Evolutionary conservation across 495 filamentous ascomycete species (phyloP), one percentile per base, ranked within the genome.

Genomic region (Talaromyces ruber): DNA sequence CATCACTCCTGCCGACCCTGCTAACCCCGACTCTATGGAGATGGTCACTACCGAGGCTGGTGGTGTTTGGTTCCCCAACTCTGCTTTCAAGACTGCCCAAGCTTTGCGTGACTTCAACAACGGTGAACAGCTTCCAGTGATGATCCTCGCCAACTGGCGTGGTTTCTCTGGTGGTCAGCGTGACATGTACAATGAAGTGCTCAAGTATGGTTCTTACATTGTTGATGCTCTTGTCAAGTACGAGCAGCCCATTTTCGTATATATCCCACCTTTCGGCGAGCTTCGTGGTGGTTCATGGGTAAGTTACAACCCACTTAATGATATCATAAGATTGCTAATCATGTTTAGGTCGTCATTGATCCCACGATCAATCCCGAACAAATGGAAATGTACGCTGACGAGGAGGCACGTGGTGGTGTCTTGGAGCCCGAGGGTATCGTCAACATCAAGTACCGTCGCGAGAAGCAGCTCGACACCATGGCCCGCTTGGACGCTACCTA

Each of bases 371-470:
- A 98, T 81, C 84, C 90, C 14, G 85, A 91, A 63, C 87, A 86
- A 70, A 98, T 98, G 94, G 94, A 98, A 77, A 98, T 98, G 94
- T 98, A 98, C 72, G 94, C 94, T 59, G 94, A 98, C 70, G 91
- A 92, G 63, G 94, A 98, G 51, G 76, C 94, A 59, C 95, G 94
- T 65, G 94, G 92, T 71, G 94, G 94, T 87, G 92, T 98, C 59
- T 84, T 98, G 64, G 94, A 98, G 75, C 94, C 94, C 18, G 94
- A 98, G 78, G 94, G 94, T 79, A 98, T 98, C 70, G 88, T 98
- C 60, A 89, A 89, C 73, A 97, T 98, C 86, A 98, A 97, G 79
- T 98, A 92, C 82, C 88, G 89, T 74, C 92, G 90, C 67, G 95
- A 98, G 72, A 94, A 91, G 79, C 95, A 98, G 77, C 87, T 98